These are phyloP conservation scores for Fennellomyces sp. DNA, from an alignment of 371 early-diverging fungal genomes.

Conservation along the genomic window DNA sequence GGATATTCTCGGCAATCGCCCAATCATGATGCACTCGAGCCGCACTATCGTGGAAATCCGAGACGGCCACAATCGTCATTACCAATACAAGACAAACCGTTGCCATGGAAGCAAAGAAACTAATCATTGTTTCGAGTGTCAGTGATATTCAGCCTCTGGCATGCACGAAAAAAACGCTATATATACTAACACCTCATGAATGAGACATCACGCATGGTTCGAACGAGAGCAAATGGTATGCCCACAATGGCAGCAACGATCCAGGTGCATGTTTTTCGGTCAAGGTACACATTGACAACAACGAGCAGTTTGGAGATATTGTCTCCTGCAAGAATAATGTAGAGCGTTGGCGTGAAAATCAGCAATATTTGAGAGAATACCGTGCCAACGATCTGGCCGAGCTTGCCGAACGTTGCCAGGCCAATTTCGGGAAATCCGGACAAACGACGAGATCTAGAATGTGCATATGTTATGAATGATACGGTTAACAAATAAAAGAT, in stretches of 20 bases:
- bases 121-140: not conserved
- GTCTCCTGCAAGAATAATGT: conserved; percentile 74
- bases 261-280: conserved; percentile 62
- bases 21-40: conserved; percentile 11
- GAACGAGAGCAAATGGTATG: conserved; percentile 67
- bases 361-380: conserved; percentile 70
- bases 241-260: conserved; percentile 66
- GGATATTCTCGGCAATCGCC: conserved; percentile 20
- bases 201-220: conserved; percentile 77
- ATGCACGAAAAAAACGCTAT: not conserved
- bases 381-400: conserved; percentile 60
- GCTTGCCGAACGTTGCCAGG: conserved; percentile 65
- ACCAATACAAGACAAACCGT: conserved; percentile 23
- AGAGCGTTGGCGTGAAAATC: conserved; percentile 72
- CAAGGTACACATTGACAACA: conserved; percentile 13
- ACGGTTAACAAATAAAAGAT: not conserved
- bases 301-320: conserved; percentile 59
- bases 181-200: conserved; percentile 37
- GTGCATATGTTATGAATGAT: not conserved
- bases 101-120: conserved; percentile 24
- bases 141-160: not conserved
- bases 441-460: conserved; percentile 1
- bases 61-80: conserved; percentile 13
- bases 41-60: conserved; percentile 1
- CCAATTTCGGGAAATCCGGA: conserved; percentile 55